phyloP scores from a whole-genome alignment of 192 early-diverging fungal species.

The Hyaloraphidium curvatum region DNA sequence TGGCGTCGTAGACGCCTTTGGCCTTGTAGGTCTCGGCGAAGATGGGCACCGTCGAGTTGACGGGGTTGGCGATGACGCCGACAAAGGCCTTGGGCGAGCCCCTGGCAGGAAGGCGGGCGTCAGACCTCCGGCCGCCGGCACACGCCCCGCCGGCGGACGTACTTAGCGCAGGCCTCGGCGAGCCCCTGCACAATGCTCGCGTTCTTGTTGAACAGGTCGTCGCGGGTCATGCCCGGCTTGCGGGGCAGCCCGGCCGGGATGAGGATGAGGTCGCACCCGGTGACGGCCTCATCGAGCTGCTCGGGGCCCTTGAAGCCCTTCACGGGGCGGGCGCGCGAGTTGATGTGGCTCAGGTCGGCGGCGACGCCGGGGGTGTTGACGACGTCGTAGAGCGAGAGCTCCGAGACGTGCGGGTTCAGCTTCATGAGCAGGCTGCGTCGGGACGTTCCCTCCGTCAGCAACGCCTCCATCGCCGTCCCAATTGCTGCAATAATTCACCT shows the following conservation, averaged over 20 bases:
- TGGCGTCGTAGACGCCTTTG: slow-evolving; percentile 68
- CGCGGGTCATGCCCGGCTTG: slow-evolving; percentile 97
- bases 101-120: slow-evolving; percentile 14
- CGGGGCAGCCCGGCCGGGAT: slow-evolving; percentile 95
- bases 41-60: slow-evolving; percentile 95
- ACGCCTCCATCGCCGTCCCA: no score
- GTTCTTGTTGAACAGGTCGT: slow-evolving; percentile 97
- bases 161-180: slow-evolving; percentile 57
- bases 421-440: slow-evolving; percentile 87
- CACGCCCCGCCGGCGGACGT: no score
- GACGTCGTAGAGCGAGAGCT: slow-evolving; percentile 87
- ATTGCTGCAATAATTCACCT: no score
- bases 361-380: slow-evolving; percentile 95
- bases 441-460: no score
- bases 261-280: slow-evolving; percentile 45
- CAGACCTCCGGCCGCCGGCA: no score
- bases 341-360: slow-evolving; percentile 86
- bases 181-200: slow-evolving; percentile 79
- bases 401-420: slow-evolving; percentile 63
- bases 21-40: slow-evolving; percentile 87
- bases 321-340: slow-evolving; percentile 42
- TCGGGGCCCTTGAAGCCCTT: slow-evolving; percentile 44
- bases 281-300: slow-evolving; percentile 50
- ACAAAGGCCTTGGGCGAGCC: slow-evolving; percentile 68
- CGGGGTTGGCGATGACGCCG: slow-evolving; percentile 89